A percentile compares a stretch with the other conserved stretches of the same genome.
Evolutionary conservation across 2,329 filamentous ascomycete genomes (phyloP).

Genomic region (Grosmannia penicillata): DNA sequence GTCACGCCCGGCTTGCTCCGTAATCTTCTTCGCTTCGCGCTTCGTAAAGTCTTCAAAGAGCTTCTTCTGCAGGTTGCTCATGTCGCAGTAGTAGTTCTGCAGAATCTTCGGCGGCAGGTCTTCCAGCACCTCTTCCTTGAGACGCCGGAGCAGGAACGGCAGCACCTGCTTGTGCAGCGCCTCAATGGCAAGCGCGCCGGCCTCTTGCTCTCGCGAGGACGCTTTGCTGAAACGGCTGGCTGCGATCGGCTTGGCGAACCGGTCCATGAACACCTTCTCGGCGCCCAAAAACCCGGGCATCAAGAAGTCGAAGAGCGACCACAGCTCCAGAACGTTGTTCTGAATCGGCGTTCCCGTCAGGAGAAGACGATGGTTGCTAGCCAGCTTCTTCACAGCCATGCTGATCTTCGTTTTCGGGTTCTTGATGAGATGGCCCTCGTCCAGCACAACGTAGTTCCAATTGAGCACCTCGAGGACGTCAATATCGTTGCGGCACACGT

Average conservation of each 20-base stretch:
- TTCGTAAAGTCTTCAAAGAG: constrained; percentile 94
- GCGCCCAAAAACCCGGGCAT: constrained; percentile 97
- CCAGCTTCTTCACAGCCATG: constrained; percentile 74
- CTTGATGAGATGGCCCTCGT: constrained; percentile 97
- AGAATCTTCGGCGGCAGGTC: constrained; percentile 96
- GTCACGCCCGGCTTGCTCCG: constrained; percentile 65
- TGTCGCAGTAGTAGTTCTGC: constrained; percentile 98
- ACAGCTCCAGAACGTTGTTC: constrained; percentile 92
- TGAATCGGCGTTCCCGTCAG: constrained; percentile 95
- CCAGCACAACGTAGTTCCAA: constrained; percentile 93
- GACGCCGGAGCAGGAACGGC: constrained; percentile 83
- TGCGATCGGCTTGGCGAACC: constrained; percentile 88
- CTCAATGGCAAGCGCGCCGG: constrained; percentile 88
- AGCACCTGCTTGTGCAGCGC: constrained; percentile 97
- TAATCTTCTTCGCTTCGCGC: constrained; percentile 80
- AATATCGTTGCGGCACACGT: constrained; percentile 93
- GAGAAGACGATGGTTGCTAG: constrained; percentile 89
- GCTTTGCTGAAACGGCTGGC: constrained; percentile 93
- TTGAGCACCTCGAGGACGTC: constrained; percentile 68
- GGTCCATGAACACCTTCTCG: constrained; percentile 87
- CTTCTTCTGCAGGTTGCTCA: constrained; percentile 86
- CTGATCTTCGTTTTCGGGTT: constrained; percentile 96
- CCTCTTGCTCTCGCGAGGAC: constrained; percentile 95
- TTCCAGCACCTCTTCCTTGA: constrained; percentile 95
- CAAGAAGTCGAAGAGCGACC: constrained; percentile 96